Evolutionary conservation across 768 basidiomycete genomes (phyloP), one percentile per base, ranked within the genome.

Genomic region (Naematelia aurantialba): DNA sequence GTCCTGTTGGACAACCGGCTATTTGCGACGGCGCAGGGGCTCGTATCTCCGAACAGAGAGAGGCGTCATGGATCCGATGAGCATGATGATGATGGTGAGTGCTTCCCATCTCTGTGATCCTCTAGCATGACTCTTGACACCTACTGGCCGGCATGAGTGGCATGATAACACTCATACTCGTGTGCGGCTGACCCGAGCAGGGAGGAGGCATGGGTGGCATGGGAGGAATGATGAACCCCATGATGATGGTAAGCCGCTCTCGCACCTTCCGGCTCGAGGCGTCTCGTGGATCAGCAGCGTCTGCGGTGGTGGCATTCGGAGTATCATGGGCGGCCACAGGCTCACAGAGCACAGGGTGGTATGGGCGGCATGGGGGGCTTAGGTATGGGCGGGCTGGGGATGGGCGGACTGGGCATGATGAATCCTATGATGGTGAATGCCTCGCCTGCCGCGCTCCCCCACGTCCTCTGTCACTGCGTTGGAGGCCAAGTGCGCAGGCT

Each of bases 321-420:
- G n/a, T n/a, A n/a, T 17, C 27, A 25, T 29, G 19, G 19, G 27
- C 19, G 21, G 8, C 52, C 26, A 4, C 10, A n/a, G 46, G 55
- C 19, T 17, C n/a, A 55, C 29, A 54, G 45, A 14, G 21, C 19
- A 25, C 22, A 56, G 45, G 54, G 34, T 10, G 52, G 50, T 27
- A 63, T 8, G 59, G 79, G n/a, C 1, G 82, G 81, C 10, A 74
- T 74, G 71, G 70, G 71, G 22, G 74, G 72, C 31, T 61, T 67
- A 22, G 74, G 73, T 21, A 72, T 70, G 70, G 65, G 63, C 14
- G 72, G 72, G 14, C 63, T 70, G 57, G 82, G 81, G 21, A 80
- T 82, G 77, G 68, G 63, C 11, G 69, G 77, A 72, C 79, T 80
- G 45, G 83, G 74, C 17, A 81, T 82, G 46, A 46, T 52, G 61